Conservation (phyloP, 2,329 filamentous ascomycete genomes). For the Podosphaera xanthii region DNA sequence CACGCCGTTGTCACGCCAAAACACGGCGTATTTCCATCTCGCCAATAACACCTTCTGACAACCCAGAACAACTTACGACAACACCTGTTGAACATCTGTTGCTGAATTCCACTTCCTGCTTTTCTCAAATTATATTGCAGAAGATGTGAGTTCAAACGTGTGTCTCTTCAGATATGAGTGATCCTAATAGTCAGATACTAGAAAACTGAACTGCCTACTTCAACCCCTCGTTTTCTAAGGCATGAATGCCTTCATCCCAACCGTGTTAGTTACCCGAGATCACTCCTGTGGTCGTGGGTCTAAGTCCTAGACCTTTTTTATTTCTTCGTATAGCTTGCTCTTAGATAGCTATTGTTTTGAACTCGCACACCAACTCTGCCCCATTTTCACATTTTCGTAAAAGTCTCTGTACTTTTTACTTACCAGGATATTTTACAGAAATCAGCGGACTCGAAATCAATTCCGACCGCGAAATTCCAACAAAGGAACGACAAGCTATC, state of each 20-base stretch:
- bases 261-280: constrained; percentile 39
- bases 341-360: background rate
- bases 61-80: too few species aligned
- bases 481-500: constrained; percentile 77
- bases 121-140: too few species aligned
- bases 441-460: constrained; percentile 69
- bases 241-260: constrained; percentile 64
- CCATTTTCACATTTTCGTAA: background rate
- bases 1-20: too few species aligned
- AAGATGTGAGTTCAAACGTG: too few species aligned
- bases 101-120: too few species aligned
- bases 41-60: too few species aligned
- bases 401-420: background rate
- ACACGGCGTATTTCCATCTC: too few species aligned
- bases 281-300: background rate
- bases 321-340: background rate
- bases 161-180: too few species aligned
- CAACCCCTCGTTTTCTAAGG: background rate
- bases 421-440: constrained; percentile 26
- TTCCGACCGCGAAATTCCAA: constrained; percentile 71
- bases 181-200: too few species aligned
- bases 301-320: background rate
- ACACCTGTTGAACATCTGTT: too few species aligned
- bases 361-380: background rate
- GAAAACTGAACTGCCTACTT: background rate